Percentiles rank a stretch among this genome's conserved stretches.
Evolutionary conservation across 2,329 filamentous ascomycete species (phyloP).

Genomic region (Ramularia collo-cygni): DNA sequence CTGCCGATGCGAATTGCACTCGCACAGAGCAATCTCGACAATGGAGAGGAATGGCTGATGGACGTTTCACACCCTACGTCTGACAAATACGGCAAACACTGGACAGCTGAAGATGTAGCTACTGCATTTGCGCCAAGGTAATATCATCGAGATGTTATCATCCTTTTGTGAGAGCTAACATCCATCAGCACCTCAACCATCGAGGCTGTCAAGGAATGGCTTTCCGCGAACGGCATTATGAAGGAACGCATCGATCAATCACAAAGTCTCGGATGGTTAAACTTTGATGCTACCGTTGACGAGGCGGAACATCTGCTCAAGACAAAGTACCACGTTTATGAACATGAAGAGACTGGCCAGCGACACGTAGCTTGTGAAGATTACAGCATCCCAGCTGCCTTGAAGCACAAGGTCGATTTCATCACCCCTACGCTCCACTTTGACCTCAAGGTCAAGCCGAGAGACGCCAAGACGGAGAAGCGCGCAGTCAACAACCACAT

Average conservation of each 20-base stretch:
- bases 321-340: constrained; percentile 48
- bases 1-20: constrained; percentile 32
- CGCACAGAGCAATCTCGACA: constrained; percentile 30
- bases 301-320: constrained; percentile 49
- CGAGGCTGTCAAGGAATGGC: constrained; percentile 47
- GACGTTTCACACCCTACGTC: constrained; percentile 40
- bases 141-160: neutral
- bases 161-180: too few species aligned
- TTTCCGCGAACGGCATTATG: constrained; percentile 47
- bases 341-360: constrained; percentile 33
- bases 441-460: constrained; percentile 29
- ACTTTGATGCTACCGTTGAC: constrained; percentile 48
- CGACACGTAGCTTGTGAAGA: constrained; percentile 34
- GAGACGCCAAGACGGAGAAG: constrained; percentile 14
- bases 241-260: constrained; percentile 44
- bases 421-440: constrained; percentile 37
- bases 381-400: constrained; percentile 30
- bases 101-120: constrained; percentile 38
- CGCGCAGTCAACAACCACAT: constrained; percentile 15
- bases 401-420: constrained; percentile 31
- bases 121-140: constrained; percentile 37
- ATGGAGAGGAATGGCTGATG: constrained; percentile 25
- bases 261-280: constrained; percentile 49
- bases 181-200: constrained; percentile 28
- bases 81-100: constrained; percentile 36